Conservation (phyloP, 2,329 filamentous ascomycete genomes). For the Cladosporium austrohemisphaericum region DNA sequence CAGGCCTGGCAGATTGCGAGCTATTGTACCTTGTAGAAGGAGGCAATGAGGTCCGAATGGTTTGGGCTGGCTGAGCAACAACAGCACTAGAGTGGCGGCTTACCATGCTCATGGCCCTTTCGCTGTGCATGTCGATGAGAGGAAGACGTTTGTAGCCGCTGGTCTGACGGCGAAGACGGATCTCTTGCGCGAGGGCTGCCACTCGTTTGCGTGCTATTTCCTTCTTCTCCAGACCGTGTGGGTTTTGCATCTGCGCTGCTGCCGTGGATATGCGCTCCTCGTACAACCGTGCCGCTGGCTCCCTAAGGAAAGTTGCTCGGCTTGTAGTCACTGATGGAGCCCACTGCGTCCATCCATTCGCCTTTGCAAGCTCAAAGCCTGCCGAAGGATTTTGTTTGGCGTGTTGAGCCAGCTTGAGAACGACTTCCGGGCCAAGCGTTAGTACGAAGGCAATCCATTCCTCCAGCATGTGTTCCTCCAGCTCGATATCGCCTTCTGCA, state of each 20-base stretch:
- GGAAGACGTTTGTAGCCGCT: conserved; percentile 36
- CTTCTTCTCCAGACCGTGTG: conserved; percentile 34
- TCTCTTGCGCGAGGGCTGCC: conserved; percentile 41
- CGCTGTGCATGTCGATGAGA: conserved; percentile 35
- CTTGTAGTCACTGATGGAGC: conserved; percentile 43
- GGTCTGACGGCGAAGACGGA: conserved; percentile 35
- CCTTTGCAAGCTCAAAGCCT: conserved; percentile 51
- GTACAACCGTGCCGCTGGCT: conserved; percentile 58
- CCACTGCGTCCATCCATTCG: conserved; percentile 57
- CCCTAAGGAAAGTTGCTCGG: conserved; percentile 56
- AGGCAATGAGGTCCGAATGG: background rate
- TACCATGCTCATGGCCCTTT: conserved; percentile 35
- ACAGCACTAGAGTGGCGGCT: conserved; percentile 22
- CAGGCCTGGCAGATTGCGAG: background rate
- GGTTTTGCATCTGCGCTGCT: conserved; percentile 30
- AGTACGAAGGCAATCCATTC: conserved; percentile 61
- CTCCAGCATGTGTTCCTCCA: conserved; percentile 54
- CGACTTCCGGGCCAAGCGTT: conserved; percentile 55
- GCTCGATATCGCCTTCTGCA: conserved; percentile 46
- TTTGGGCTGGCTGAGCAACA: background rate
- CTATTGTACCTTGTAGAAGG: background rate
- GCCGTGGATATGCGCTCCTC: conserved; percentile 45
- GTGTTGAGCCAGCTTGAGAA: conserved; percentile 50
- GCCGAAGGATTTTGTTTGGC: conserved; percentile 36
- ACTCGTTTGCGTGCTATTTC: conserved; percentile 42